phyloP scores from a whole-genome alignment of 1,139 yeast species.

The Taphrina deformans region DNA sequence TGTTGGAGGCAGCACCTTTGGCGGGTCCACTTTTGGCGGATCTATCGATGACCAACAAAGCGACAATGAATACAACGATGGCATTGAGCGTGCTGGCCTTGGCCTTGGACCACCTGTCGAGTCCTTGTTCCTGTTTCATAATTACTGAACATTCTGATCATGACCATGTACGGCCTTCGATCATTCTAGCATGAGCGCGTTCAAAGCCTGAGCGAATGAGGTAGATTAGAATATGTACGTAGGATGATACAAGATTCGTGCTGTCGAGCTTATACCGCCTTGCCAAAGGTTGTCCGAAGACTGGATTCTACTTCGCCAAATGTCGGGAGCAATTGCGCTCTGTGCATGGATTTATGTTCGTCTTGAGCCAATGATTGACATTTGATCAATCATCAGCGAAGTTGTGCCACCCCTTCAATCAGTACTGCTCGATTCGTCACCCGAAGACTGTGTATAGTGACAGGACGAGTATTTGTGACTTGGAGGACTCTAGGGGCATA shows the following conservation, averaged over 20 bases:
- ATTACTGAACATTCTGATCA: background rate
- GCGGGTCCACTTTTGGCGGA: conserved; percentile 16
- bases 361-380: too few relatives aligned
- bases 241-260: background rate
- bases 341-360: too few relatives aligned
- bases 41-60: conserved; percentile 14
- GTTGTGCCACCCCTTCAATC: too few relatives aligned
- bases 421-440: too few relatives aligned
- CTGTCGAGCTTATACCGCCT: too few relatives aligned
- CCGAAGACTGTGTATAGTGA: too few relatives aligned
- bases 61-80: conserved; percentile 20
- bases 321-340: too few relatives aligned
- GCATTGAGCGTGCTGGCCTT: conserved; percentile 29
- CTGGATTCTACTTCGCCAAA: too few relatives aligned
- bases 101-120: conserved; percentile 29
- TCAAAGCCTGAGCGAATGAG: background rate
- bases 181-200: conserved; percentile 4
- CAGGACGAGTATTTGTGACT: too few relatives aligned
- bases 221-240: background rate
- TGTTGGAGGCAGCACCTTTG: background rate
- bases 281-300: too few relatives aligned
- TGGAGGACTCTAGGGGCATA: too few relatives aligned
- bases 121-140: conserved; percentile 23
- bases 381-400: too few relatives aligned
- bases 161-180: background rate